Evolutionary conservation across 257 asterid genomes (phyloP).

Genomic region (Scutellaria barbata): DNA sequence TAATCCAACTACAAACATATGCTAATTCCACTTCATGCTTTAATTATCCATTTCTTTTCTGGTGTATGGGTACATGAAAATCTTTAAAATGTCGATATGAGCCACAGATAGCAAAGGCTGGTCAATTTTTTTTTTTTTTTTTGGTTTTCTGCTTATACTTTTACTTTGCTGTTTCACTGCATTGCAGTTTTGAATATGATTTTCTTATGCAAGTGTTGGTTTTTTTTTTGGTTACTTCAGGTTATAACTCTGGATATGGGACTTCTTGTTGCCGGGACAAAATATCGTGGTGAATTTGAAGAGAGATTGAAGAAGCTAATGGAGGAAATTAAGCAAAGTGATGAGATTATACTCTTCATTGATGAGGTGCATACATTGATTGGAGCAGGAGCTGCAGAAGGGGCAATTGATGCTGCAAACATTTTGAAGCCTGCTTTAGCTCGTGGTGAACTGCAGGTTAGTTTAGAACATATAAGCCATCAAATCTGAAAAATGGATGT

Average conservation of each 20-base stretch:
- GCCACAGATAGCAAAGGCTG: not conserved
- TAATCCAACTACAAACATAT: not conserved
- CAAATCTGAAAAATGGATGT: constrained; percentile 4
- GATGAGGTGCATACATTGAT: constrained; percentile 98
- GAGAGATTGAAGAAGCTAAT: constrained; percentile 90
- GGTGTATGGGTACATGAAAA: not conserved
- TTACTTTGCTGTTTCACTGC: constrained; percentile 11
- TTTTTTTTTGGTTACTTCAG: constrained; percentile 43
- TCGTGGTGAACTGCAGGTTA: constrained; percentile 95
- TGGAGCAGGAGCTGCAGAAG: constrained; percentile 99
- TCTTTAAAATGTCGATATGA: not conserved
- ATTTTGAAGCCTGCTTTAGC: constrained; percentile 95
- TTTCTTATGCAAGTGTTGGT: not conserved
- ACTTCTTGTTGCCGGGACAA: constrained; percentile 95
- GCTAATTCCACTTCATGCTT: not conserved
- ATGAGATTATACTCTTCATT: constrained; percentile 86
- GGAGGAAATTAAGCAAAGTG: constrained; percentile 96
- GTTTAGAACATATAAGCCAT: constrained; percentile 25
- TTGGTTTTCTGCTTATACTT: not conserved
- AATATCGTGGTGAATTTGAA: constrained; percentile 98
- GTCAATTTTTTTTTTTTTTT: too few relatives aligned
- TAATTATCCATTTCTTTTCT: not conserved
- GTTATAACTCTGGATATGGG: constrained; percentile 97
- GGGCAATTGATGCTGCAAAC: constrained; percentile 98
- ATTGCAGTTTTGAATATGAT: not conserved